Percentiles rank a stretch among this genome's conserved stretches.
phyloP scores from a whole-genome alignment of 352 stramenopile genomes.

The Phytophthora capsici region DNA sequence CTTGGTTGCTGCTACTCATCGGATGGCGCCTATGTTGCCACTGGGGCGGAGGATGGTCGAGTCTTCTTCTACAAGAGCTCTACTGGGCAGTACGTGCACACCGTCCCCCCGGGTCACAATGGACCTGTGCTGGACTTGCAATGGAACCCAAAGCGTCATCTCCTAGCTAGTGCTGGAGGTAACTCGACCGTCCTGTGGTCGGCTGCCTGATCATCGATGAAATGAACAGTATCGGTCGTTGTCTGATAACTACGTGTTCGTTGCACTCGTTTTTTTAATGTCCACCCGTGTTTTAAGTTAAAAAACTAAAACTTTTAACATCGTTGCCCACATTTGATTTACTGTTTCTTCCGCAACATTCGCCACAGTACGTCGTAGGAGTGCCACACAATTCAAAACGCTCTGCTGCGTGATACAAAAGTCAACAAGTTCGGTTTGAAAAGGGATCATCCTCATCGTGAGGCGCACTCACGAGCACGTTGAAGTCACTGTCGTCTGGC shows the following conservation, averaged over 20 bases:
- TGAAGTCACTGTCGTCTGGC: conserved; percentile 1
- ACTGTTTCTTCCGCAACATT: no score
- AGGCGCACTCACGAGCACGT: not conserved
- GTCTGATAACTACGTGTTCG: not conserved
- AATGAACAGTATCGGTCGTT: conserved; percentile 7
- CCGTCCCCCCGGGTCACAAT: conserved; percentile 63
- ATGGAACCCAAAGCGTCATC: conserved; percentile 88
- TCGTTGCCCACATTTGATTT: no score
- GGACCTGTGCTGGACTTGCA: conserved; percentile 72
- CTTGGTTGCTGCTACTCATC: conserved; percentile 75
- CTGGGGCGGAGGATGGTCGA: conserved; percentile 73
- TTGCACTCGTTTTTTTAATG: not conserved
- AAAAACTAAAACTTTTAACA: no score
- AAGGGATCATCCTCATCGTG: no score
- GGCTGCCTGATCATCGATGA: conserved; percentile 23
- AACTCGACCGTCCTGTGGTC: conserved; percentile 86
- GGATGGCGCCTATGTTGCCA: conserved; percentile 79
- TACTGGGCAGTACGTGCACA: conserved; percentile 64
- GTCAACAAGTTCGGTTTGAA: no score
- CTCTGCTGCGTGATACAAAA: no score
- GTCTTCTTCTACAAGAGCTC: conserved; percentile 74
- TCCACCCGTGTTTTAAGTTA: no score
- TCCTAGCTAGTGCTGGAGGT: conserved; percentile 69
- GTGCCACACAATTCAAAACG: no score
- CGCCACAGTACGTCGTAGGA: no score